Base-by-base conservation (phyloP, 2,329 filamentous ascomycete species). In the Graphilbum sp. region DNA sequence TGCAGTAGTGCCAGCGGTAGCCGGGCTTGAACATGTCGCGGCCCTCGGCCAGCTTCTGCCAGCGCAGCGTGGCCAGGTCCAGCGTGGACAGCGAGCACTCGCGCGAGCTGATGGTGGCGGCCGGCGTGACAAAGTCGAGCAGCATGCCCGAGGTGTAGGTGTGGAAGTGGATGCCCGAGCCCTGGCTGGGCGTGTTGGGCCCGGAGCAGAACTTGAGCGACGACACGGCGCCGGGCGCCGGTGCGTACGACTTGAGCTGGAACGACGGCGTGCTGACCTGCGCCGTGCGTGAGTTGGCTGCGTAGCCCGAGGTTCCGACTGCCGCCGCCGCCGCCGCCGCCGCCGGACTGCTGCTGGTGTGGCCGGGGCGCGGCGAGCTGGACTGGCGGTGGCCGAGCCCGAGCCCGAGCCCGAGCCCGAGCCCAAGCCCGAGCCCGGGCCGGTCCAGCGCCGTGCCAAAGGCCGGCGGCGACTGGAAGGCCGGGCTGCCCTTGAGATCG, bases 1-100 rank as follows among this genome's bases (percentile, higher is more conserved):
- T 93, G 55, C 90, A 96, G 54, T 98, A 98, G 56, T 96, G 88
- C 90, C 90, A 98, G 42, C 88, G 75, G 55, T 90, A 96, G n/a
- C 81, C 84, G 0, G 76, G 66, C 48, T 82, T 82, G 60, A 95
- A 98, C 25, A 98, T 79, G 53, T 98, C 90, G 36, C 84, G 80
- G 4, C 90, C 90, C 51, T 95, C 88, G 2, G 88, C 90, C 16
- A 98, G 67, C 53, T 87, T 92, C 56, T 94, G 86, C 90, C 90
- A 98, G 35, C 87, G 78, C 36, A 96, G 61, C 0, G 82, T 79
- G 41, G 81, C 79, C 11, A 98, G 65, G 49, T 98, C 90, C 20
- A 98, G 63, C 4, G 86, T 83, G 0, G 86, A 94, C 18, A 98
- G 59, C 17, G 87, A 93, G 46, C 88, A 96, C 48, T 96, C 87